phyloP scores from a whole-genome alignment of 2,329 filamentous ascomycete species.

The Amauroascus verrucosus region DNA sequence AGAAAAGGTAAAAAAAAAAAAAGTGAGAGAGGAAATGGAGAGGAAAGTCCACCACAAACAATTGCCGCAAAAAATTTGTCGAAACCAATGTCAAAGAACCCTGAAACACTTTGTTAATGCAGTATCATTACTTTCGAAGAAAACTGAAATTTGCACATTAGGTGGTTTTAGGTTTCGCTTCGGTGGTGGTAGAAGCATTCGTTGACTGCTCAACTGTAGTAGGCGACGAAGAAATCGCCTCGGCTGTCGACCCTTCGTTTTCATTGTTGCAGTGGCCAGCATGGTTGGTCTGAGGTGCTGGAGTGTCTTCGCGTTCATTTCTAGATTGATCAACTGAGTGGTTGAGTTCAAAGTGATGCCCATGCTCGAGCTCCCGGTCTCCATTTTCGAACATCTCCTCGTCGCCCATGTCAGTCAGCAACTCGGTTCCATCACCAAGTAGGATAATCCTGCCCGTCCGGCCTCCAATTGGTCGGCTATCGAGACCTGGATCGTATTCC shows the following conservation, averaged over 20 bases:
- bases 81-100: not conserved
- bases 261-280: slow-evolving; percentile 19
- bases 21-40: slow-evolving; percentile 11
- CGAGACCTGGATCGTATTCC: slow-evolving; percentile 44
- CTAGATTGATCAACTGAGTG: slow-evolving; percentile 17
- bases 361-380: slow-evolving; percentile 48
- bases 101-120: not conserved
- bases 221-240: not conserved
- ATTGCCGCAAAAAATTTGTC: not conserved
- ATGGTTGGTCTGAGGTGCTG: slow-evolving; percentile 38
- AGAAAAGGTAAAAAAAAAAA: slow-evolving; percentile 13
- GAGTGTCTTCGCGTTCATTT: slow-evolving; percentile 43
- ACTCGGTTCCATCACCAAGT: slow-evolving; percentile 87
- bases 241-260: slow-evolving; percentile 16
- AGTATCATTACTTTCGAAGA: slow-evolving; percentile 1
- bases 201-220: slow-evolving; percentile 11
- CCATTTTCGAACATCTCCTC: slow-evolving; percentile 90
- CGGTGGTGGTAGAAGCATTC: slow-evolving; percentile 13
- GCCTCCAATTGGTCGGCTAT: slow-evolving; percentile 52
- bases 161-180: slow-evolving; percentile 22
- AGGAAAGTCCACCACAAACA: not conserved
- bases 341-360: slow-evolving; percentile 32
- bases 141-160: slow-evolving; percentile 14
- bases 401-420: slow-evolving; percentile 78
- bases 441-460: slow-evolving; percentile 78